Base-by-base conservation (phyloP, 208 protist species). In the Ichthyophonus hoferi region DNA sequence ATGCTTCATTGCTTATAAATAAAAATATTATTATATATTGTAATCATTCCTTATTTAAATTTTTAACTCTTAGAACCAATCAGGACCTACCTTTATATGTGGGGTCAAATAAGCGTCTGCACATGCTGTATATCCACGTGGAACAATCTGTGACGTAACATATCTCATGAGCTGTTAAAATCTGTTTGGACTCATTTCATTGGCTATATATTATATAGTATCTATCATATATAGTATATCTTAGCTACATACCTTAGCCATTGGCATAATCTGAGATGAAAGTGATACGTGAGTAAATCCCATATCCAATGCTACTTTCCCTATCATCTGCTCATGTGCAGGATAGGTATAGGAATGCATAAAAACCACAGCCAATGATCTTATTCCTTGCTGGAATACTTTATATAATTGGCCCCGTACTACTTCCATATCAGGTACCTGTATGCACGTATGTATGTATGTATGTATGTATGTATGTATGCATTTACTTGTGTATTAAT, bases 31-130 rank as follows among this genome's bases (percentile, higher is more conserved):
- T n/a, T n/a, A n/a, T n/a, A n/a, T n/a, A n/a, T n/a, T n/a, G n/a
- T n/a, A n/a, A n/a, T n/a, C n/a, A n/a, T n/a, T n/a, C n/a, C n/a
- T n/a, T n/a, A n/a, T n/a, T n/a, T n/a, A n/a, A n/a, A n/a, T n/a
- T n/a, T n/a, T n/a, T n/a, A n/a, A n/a, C n/a, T n/a, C n/a, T n/a
- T n/a, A n/a, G n/a, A n/a, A n/a, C n/a, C n/a, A n/a, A n/a, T n/a
- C n/a, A n/a, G n/a, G n/a, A n/a, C n/a, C n/a, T 76, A 92, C 81
- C 7, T 92, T 83, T 76, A 98, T 97, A 33, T 95, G 90, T 24
- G 97, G 97, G 40, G 96, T 98, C 1, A 98, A 94, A 93, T 99
- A 99, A 33, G 97, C 97, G 92, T 99, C 97, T 1, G 97, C 97
- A 40, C 93, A 97, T 38, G 97, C 93, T 12, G 97, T 98, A 84